Evolutionary conservation across 169 alveolate genomes (phyloP).

Genomic region (Miamiensis avidus): DNA sequence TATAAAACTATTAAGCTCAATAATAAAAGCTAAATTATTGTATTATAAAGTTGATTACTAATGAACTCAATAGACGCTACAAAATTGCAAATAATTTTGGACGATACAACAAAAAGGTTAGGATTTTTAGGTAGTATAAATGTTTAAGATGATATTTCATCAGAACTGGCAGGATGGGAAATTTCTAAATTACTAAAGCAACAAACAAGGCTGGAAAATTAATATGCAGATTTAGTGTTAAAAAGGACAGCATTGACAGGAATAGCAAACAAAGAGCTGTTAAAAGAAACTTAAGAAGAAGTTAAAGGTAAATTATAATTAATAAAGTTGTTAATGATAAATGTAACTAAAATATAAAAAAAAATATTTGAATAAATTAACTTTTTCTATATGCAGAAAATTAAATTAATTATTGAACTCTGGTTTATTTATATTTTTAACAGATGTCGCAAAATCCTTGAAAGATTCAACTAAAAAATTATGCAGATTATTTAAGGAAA

Average conservation of each 20-base stretch:
- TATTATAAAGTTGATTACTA: no score
- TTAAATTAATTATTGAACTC: no score
- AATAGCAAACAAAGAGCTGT: slow-evolving; percentile 23
- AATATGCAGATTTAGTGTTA: slow-evolving; percentile 33
- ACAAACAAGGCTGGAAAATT: slow-evolving; percentile 29
- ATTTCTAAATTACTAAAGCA: slow-evolving; percentile 34
- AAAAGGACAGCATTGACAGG: slow-evolving; percentile 36
- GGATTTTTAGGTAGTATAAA: slow-evolving; percentile 28
- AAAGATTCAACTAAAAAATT: slow-evolving; percentile 50
- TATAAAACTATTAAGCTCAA: no score
- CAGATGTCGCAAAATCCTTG: slow-evolving; percentile 39
- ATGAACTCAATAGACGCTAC: slow-evolving; percentile 43
- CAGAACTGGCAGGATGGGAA: slow-evolving; percentile 50
- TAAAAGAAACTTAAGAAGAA: slow-evolving; percentile 28
- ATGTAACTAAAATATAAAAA: no score
- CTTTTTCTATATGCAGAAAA: no score
- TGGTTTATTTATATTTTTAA: not conserved
- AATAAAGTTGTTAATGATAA: not conserved
- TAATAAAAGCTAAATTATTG: no score
- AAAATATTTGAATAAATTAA: no score
- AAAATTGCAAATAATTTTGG: slow-evolving; percentile 27
- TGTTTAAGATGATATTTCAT: slow-evolving; percentile 37
- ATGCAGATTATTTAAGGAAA: slow-evolving; percentile 45
- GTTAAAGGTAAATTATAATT: not conserved
- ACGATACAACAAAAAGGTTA: slow-evolving; percentile 28